phyloP scores from a whole-genome alignment of 768 basidiomycete species.

The Suillus alpinus region DNA sequence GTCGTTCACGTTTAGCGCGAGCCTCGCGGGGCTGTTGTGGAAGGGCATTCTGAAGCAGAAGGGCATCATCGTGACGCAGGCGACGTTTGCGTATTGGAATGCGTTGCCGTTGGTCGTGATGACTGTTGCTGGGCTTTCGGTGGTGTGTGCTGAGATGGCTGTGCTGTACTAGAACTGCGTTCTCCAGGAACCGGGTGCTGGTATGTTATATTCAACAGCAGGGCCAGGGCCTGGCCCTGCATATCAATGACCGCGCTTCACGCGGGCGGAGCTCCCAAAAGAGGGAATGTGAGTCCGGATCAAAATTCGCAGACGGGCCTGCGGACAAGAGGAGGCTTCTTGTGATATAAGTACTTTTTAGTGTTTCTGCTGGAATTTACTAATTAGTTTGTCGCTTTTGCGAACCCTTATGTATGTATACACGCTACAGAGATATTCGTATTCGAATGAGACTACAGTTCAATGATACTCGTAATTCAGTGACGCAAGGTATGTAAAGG shows the following conservation, averaged over 20 bases:
- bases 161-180: slow-evolving; percentile 35
- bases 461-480: background rate
- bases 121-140: slow-evolving; percentile 61
- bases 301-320: no score
- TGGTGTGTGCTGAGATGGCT: slow-evolving; percentile 77
- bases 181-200: background rate
- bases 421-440: background rate
- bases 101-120: slow-evolving; percentile 59
- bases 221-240: no score
- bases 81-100: slow-evolving; percentile 74
- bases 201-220: no score
- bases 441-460: background rate
- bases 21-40: slow-evolving; percentile 89
- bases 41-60: slow-evolving; percentile 69
- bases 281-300: no score
- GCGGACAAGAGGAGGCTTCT: no score
- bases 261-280: no score
- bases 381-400: no score
- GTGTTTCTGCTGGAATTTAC: no score
- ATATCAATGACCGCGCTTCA: no score
- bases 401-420: no score
- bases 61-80: slow-evolving; percentile 56
- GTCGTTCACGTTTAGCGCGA: slow-evolving; percentile 84
- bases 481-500: background rate
- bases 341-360: no score